Conservation (phyloP, 306 rosid genomes). For the Boehmeria nivea region DNA sequence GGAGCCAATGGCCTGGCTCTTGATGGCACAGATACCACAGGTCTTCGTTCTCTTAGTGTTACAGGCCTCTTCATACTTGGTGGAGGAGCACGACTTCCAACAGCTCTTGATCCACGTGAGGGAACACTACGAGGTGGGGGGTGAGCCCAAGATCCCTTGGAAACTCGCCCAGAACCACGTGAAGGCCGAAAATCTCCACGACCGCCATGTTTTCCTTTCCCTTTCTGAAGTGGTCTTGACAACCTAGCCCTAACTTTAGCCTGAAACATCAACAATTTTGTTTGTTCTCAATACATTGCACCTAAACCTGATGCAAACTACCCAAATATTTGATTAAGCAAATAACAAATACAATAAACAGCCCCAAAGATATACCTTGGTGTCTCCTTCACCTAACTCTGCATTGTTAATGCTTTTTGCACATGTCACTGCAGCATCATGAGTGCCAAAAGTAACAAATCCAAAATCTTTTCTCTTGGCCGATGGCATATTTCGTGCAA, state of each 20-base stretch:
- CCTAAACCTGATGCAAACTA: no score
- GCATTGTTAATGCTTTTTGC: slow-evolving; percentile 82
- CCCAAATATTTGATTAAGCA: no score
- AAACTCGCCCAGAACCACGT: slow-evolving; percentile 43
- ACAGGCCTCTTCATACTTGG: slow-evolving; percentile 52
- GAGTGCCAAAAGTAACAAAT: slow-evolving; percentile 84
- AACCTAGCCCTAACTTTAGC: slow-evolving; percentile 95
- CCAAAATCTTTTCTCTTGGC: slow-evolving; percentile 97
- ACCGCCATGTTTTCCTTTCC: slow-evolving; percentile 66
- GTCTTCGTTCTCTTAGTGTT: slow-evolving; percentile 77
- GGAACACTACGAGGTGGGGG: slow-evolving; percentile 59
- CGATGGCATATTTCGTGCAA: slow-evolving; percentile 96
- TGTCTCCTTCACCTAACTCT: slow-evolving; percentile 88
- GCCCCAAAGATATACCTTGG: slow-evolving; percentile 53
- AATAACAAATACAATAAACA: neutral
- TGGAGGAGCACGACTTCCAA: slow-evolving; percentile 61
- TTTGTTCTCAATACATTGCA: slow-evolving; percentile 17
- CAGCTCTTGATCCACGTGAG: slow-evolving; percentile 60
- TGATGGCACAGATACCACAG: slow-evolving; percentile 50
- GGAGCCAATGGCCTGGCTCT: slow-evolving; percentile 72
- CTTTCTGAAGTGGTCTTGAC: slow-evolving; percentile 96
- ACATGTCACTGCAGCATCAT: slow-evolving; percentile 82
- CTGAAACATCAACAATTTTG: slow-evolving; percentile 34
- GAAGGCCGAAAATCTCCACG: slow-evolving; percentile 69
- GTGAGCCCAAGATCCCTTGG: slow-evolving; percentile 72